Percentiles rank a stretch among this genome's conserved stretches.
These are phyloP conservation scores for Tritrichomonas musculus DNA, from an alignment of 208 protist species.

Conservation along the genomic window DNA sequence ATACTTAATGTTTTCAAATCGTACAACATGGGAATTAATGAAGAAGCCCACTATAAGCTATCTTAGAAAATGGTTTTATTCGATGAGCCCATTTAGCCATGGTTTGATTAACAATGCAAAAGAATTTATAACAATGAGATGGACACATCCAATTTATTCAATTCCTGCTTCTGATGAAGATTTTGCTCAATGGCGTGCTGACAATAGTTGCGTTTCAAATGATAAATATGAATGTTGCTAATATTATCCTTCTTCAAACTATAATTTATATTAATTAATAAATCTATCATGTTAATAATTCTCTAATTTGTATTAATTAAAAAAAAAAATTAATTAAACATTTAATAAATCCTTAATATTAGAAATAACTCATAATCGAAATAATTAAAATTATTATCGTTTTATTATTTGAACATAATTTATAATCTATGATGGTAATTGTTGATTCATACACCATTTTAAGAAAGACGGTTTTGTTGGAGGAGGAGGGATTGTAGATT, in stretches of 20 bases:
- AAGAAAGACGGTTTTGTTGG: background rate
- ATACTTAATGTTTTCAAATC: background rate
- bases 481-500: background rate
- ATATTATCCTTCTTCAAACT: background rate
- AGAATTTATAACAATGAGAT: background rate
- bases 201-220: background rate
- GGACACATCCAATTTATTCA: background rate
- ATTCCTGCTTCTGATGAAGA: background rate
- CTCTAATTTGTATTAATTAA: no score
- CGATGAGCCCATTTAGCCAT: conserved; percentile 5
- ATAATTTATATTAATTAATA: no score
- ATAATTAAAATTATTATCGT: no score
- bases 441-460: background rate
- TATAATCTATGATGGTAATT: no score
- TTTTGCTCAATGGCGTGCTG: background rate
- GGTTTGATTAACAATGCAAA: background rate
- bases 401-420: no score
- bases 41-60: background rate
- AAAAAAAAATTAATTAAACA: no score
- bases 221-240: conserved; percentile 26
- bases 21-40: background rate
- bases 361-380: no score
- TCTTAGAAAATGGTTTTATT: background rate
- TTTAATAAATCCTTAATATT: no score
- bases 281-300: no score